These are phyloP conservation scores for Fusarium xyrophilum DNA, from an alignment of 2,329 filamentous ascomycete species.

Conservation along the genomic window DNA sequence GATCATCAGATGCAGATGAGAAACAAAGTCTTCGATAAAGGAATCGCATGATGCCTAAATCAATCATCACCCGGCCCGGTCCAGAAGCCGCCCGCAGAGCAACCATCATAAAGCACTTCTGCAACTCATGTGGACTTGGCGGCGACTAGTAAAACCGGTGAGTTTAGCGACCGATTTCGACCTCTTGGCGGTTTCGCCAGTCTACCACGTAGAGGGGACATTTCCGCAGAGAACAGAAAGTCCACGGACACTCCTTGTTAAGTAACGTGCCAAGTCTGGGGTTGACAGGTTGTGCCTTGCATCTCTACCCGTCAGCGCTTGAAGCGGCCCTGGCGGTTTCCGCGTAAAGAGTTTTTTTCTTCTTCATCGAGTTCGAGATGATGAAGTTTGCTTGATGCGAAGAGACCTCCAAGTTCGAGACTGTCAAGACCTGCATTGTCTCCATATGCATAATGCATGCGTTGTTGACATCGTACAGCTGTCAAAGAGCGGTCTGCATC, in stretches of 20 bases:
- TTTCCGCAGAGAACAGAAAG: neutral
- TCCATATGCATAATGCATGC: constrained; percentile 32
- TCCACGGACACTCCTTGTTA: neutral
- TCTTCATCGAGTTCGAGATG: constrained; percentile 7
- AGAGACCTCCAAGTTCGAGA: constrained; percentile 29
- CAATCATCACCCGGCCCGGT: neutral
- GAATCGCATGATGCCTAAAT: constrained; percentile 2
- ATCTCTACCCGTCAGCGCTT: constrained; percentile 20
- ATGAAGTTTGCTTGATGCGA: neutral
- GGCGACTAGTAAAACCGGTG: constrained; percentile 7
- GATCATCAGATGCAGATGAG: neutral
- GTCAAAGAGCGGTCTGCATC: constrained; percentile 43
- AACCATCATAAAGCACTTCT: neutral
- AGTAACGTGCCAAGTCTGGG: constrained; percentile 24
- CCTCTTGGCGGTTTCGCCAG: neutral
- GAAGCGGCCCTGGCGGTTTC: constrained; percentile 21
- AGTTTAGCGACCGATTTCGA: neutral
- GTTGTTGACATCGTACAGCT: constrained; percentile 35
- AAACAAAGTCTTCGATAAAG: neutral
- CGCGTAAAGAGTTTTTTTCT: neutral
- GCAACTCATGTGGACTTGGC: constrained; percentile 10
- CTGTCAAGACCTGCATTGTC: constrained; percentile 15
- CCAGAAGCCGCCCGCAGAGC: constrained; percentile 1
- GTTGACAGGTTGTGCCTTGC: constrained; percentile 24
- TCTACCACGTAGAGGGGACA: neutral